Base-by-base conservation (phyloP, 345 rosid species). In the Linum trigynum region DNA sequence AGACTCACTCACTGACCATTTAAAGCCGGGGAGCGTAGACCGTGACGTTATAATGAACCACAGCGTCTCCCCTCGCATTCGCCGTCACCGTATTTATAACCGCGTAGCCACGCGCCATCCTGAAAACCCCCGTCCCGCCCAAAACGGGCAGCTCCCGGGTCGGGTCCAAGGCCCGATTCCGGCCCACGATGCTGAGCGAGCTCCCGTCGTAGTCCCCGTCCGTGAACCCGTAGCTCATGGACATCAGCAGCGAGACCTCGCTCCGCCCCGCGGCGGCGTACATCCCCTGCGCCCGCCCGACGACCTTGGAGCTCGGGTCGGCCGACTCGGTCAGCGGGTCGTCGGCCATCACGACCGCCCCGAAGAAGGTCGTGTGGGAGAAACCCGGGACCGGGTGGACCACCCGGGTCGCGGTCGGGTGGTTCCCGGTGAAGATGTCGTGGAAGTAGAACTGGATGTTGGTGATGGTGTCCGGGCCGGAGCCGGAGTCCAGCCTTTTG, bases 201-300 rank as follows among this genome's bases (percentile, higher is more conserved):
- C 77, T 74, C 0, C 70, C 73, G 38, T 69, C 60, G 17, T 65
- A 65, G 1, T 39, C 16, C 3, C 77, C 77, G 37, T 69, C 62
- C 4, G 41, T 50, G 41, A 74, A 74, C 32, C 39, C 57, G 48
- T 65, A 74, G 63, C 14, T 69, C 70, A 74, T 58, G n/a, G 67
- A 73, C 77, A 74, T 74, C 37, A 74, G 12, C 50, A 74, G 57
- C 14, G 62, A 55, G 62, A 74, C 0, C 37, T 69, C 77, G 15
- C 5, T 38, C 50, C 56, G 66, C 6, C 70, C 65, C 12, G 69
- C 73, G 5, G 73, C 65, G 2, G 63, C 77, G 56, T 74, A 69
- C 5, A 74, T 56, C 45, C 77, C 77, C 12, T 74, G 73, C 3
- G 77, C 77, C 17, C 77, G 63, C 2, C 77, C 77, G 3, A 69